Base-by-base conservation (phyloP, 345 rosid species). In the Pugionium cornutum region DNA sequence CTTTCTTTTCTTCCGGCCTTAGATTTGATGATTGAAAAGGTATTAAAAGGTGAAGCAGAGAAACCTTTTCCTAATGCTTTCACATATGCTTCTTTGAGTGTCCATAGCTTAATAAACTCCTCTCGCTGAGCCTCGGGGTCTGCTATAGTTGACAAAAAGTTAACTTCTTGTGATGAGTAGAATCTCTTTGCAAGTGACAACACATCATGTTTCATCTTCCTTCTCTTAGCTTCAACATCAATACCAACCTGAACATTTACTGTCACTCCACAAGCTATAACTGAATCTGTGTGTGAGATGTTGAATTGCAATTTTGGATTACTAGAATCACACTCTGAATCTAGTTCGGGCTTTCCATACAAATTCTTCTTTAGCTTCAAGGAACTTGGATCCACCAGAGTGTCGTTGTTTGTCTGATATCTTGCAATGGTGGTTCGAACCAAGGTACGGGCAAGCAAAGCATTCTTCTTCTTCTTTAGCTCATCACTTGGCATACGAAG, bases 271-370 rank as follows among this genome's bases (percentile, higher is more conserved):
- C 87, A 88, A 32, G 87, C 94, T 75, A 87, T 80, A 65, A 88
- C 75, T 11, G 92, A 82, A 65, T 88, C 64, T 27, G 95, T 83
- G 70, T 89, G 92, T 0, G 92, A 83, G 69, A 87, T 77, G 68
- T 86, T 84, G 78, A 92, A 88, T 43, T 82, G 87, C 76, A 85
- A 60, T 11, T 76, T 83, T 0, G 61, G 72, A 0, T 48, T 65
- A 27, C 50, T 36, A 37, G 66, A 73, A 31, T 62, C 60, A 36
- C 30, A 64, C 35, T 77, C 70, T 91, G 78, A 83, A 44, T 80
- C 89, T 66, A 86, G 81, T 87, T 94, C 92, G 62, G 99, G 99
- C 73, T 94, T 94, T 69, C 99, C 99, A 72, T 87, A 79, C 58
- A 68, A 58, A 57, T 87, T 94, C 81, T 80, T 91, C 75, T 71